phyloP scores from a whole-genome alignment of 768 basidiomycete species.

The Auricularia auricula-judae region DNA sequence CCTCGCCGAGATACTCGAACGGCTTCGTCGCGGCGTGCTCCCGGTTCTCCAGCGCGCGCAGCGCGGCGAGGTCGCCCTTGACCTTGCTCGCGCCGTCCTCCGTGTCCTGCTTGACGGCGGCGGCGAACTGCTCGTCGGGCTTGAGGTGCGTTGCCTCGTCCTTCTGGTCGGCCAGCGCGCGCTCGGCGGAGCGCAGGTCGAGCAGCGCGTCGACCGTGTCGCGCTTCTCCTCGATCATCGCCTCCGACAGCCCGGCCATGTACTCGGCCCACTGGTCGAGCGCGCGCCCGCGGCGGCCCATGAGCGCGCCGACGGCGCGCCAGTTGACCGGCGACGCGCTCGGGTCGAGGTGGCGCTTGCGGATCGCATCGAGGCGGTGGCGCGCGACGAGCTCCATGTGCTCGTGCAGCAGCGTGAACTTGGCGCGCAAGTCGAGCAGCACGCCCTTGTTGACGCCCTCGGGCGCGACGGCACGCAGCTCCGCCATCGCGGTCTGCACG shows the following conservation, averaged over 20 bases:
- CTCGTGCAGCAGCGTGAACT: background rate
- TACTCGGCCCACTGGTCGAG: background rate
- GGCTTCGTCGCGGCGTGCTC: too few relatives aligned
- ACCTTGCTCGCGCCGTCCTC: constrained; percentile 47
- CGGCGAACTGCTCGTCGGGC: background rate
- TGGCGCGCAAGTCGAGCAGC: background rate
- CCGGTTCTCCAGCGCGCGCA: constrained; percentile 21
- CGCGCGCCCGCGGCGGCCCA: background rate
- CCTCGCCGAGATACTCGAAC: too few relatives aligned
- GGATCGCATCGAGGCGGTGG: background rate
- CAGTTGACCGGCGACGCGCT: background rate
- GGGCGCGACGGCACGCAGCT: background rate
- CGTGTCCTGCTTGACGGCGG: too few relatives aligned
- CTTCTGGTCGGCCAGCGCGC: background rate
- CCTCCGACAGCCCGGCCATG: background rate
- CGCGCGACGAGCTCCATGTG: background rate
- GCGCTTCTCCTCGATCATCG: background rate
- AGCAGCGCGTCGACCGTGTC: background rate
- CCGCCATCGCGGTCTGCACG: background rate
- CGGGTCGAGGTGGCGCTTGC: background rate
- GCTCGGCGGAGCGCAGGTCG: background rate
- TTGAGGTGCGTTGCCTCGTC: background rate
- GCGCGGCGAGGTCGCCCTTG: constrained; percentile 64
- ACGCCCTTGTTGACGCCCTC: background rate
- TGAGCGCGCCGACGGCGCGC: background rate